Evolutionary conservation across 2,329 filamentous ascomycete species (phyloP).

Genomic region (Diaporthe citri): DNA sequence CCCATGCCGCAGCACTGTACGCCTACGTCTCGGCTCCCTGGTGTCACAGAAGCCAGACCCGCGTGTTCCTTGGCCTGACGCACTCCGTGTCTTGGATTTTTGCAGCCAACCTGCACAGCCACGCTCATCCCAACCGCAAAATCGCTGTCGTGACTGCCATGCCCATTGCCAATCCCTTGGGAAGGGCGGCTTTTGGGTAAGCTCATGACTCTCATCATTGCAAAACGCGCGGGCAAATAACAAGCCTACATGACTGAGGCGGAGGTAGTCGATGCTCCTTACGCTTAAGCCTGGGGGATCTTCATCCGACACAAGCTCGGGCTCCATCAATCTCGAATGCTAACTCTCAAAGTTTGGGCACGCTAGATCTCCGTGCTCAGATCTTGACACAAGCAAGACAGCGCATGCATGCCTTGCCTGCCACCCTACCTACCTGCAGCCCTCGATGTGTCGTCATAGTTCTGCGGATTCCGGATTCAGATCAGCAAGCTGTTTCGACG

Average conservation of each 20-base stretch:
- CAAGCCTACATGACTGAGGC: constrained; percentile 6
- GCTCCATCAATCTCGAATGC: constrained; percentile 32
- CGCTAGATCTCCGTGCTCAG: constrained; percentile 28
- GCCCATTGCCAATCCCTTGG: constrained; percentile 26
- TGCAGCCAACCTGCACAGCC: constrained; percentile 38
- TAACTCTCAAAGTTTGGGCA: constrained; percentile 29
- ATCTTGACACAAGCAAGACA: constrained; percentile 20
- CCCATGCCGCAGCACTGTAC: not conserved
- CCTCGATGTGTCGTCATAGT: constrained; percentile 11
- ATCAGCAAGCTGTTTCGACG: constrained; percentile 26
- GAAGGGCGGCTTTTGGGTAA: not conserved
- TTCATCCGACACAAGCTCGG: constrained; percentile 22
- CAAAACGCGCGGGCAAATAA: constrained; percentile 11
- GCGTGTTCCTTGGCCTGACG: constrained; percentile 32
- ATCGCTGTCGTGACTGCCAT: not conserved
- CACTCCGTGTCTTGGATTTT: constrained; percentile 37
- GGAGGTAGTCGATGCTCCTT: not conserved
- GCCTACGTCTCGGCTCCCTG: constrained; percentile 1
- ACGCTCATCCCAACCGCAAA: constrained; percentile 37
- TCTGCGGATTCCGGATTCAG: constrained; percentile 8
- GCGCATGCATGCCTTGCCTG: constrained; percentile 4
- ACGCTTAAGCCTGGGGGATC: constrained; percentile 21
- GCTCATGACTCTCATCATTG: constrained; percentile 36
- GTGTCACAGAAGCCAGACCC: constrained; percentile 25
- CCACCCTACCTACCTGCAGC: not conserved